Percentiles rank a stretch among this genome's conserved stretches.
Conservation (phyloP, 2,329 filamentous ascomycete species). For the Grosmannia penicillata region DNA sequence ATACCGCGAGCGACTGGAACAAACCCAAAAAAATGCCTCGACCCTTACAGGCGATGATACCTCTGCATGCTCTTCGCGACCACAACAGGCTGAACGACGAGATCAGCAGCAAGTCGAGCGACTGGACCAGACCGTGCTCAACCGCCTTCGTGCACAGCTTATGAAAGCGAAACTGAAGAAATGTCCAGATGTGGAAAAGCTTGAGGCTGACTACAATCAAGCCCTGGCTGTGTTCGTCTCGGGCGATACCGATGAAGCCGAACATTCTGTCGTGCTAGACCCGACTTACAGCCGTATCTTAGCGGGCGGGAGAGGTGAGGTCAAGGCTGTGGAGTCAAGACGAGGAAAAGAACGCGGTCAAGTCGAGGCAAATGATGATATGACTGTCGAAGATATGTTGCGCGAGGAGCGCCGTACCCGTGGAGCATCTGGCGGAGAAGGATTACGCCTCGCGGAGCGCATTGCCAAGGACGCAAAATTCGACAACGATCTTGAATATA, state of each 20-base stretch:
- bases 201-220: slow-evolving; percentile 73
- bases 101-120: slow-evolving; percentile 21
- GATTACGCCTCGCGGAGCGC: slow-evolving; percentile 69
- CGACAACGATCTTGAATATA: slow-evolving; percentile 84
- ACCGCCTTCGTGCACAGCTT: slow-evolving; percentile 81
- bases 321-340: slow-evolving; percentile 63
- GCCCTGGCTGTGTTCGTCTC: slow-evolving; percentile 47
- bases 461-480: slow-evolving; percentile 91
- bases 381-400: slow-evolving; percentile 95
- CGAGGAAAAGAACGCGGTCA: slow-evolving; percentile 71
- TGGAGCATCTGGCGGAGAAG: slow-evolving; percentile 64
- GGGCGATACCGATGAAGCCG: slow-evolving; percentile 21
- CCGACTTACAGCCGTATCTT: slow-evolving; percentile 85
- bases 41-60: background rate
- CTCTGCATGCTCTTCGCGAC: slow-evolving; percentile 19
- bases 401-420: slow-evolving; percentile 80
- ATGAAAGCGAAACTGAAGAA: slow-evolving; percentile 88
- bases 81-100: too few relatives aligned
- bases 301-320: slow-evolving; percentile 57
- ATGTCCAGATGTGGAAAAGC: slow-evolving; percentile 55
- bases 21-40: background rate
- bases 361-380: slow-evolving; percentile 85
- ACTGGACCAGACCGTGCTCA: slow-evolving; percentile 67
- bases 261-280: slow-evolving; percentile 63
- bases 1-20: slow-evolving; percentile 49